These are phyloP conservation scores for Verticillium isaacii DNA, from an alignment of 2,329 filamentous ascomycete species.

Conservation along the genomic window DNA sequence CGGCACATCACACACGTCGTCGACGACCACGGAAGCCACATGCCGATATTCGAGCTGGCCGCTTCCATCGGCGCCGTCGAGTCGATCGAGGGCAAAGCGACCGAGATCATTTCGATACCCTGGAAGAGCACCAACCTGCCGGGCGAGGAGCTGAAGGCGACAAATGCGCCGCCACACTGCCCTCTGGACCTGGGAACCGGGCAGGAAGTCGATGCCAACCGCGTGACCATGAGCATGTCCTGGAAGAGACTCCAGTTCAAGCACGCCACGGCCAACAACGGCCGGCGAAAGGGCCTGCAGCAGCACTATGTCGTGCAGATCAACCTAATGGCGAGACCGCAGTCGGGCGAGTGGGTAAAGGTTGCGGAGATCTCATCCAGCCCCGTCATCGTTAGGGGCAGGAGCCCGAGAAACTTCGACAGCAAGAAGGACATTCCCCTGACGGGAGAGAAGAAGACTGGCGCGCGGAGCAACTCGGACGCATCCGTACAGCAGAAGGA, in stretches of 20 bases:
- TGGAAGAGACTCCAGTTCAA: conserved; percentile 97
- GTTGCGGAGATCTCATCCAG: conserved; percentile 86
- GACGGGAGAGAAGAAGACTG: conserved; percentile 46
- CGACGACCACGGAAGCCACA: conserved; percentile 71
- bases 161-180: conserved; percentile 47
- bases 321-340: conserved; percentile 73
- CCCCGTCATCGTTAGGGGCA: conserved; percentile 89
- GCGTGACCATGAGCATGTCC: conserved; percentile 75
- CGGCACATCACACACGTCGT: conserved; percentile 62
- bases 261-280: conserved; percentile 94
- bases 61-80: conserved; percentile 82
- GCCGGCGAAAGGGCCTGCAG: conserved; percentile 85
- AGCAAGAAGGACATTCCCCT: conserved; percentile 81
- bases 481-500: conserved; percentile 13
- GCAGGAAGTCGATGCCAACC: conserved; percentile 72
- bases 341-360: conserved; percentile 59
- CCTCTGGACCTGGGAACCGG: conserved; percentile 51
- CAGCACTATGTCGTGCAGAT: conserved; percentile 92
- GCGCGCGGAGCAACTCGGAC: conserved; percentile 36
- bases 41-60: conserved; percentile 72
- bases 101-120: conserved; percentile 93
- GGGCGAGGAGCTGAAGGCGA: conserved; percentile 42
- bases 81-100: conserved; percentile 84
- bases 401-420: conserved; percentile 92
- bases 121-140: conserved; percentile 74